Conservation (phyloP, 768 basidiomycete species). For the Leucosporidium yakuticum region DNA sequence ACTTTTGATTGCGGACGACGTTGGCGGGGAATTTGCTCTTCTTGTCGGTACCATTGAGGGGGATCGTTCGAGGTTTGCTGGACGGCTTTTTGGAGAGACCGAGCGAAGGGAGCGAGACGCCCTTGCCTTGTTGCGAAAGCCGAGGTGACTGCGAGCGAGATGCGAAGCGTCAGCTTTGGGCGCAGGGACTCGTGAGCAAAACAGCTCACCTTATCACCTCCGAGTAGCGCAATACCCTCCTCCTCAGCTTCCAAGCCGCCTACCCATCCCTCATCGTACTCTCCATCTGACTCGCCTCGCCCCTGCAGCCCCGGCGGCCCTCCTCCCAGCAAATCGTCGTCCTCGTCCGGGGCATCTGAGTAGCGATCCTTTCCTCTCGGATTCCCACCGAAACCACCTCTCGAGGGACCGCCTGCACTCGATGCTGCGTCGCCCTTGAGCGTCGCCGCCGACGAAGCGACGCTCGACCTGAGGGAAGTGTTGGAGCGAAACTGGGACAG, state of each 20-base stretch:
- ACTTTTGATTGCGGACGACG: slow-evolving; percentile 94
- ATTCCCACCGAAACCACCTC: neutral
- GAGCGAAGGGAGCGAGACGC: too few relatives aligned
- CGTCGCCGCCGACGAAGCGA: neutral
- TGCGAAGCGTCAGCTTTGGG: too few relatives aligned
- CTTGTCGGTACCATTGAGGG: slow-evolving; percentile 22
- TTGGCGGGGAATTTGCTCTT: slow-evolving; percentile 59
- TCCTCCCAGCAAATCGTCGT: slow-evolving; percentile 9
- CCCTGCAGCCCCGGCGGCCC: slow-evolving; percentile 8
- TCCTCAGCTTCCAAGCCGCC: slow-evolving; percentile 19
- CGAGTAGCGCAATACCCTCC: slow-evolving; percentile 19
- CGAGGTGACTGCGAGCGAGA: neutral
- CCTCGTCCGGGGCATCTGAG: slow-evolving; percentile 11
- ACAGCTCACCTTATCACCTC: slow-evolving; percentile 15
- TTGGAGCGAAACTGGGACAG: slow-evolving; percentile 22
- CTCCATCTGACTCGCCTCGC: slow-evolving; percentile 34
- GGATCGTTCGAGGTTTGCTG: slow-evolving; percentile 31
- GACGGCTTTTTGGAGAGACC: slow-evolving; percentile 12
- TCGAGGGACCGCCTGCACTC: neutral
- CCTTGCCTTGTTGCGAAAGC: neutral
- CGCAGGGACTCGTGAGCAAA: too few relatives aligned
- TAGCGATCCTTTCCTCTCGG: slow-evolving; percentile 3
- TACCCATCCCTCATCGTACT: slow-evolving; percentile 37
- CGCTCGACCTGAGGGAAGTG: neutral
- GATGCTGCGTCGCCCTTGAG: neutral